A percentile compares a stretch with the other conserved stretches of the same genome.
Conservation (phyloP, 2,329 filamentous ascomycete species). For the Aspergillus calidoustus region DNA sequence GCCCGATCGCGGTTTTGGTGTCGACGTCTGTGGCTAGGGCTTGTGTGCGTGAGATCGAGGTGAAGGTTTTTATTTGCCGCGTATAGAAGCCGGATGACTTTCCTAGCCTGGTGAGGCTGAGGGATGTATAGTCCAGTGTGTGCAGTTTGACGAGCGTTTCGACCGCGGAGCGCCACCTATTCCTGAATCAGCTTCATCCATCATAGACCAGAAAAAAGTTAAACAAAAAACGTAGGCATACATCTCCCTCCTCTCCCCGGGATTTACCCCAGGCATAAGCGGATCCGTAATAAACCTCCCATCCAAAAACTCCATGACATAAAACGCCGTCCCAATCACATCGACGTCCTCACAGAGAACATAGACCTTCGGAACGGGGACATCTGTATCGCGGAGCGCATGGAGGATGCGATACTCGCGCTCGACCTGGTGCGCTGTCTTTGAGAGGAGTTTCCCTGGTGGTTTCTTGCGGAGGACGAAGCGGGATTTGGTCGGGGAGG, state of each 20-base stretch:
- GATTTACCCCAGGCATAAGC: constrained; percentile 71
- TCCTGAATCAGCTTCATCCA: background rate
- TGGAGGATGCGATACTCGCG: constrained; percentile 91
- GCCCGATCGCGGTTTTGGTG: constrained; percentile 74
- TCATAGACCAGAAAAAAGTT: background rate
- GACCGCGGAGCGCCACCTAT: constrained; percentile 79
- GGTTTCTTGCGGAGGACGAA: constrained; percentile 98
- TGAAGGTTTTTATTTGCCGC: constrained; percentile 85
- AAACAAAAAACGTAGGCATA: constrained; percentile 37
- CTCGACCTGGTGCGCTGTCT: constrained; percentile 95
- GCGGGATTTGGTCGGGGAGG: constrained; percentile 60
- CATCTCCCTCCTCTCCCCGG: constrained; percentile 74
- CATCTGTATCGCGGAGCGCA: constrained; percentile 76
- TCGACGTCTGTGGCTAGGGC: constrained; percentile 75
- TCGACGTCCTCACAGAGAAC: constrained; percentile 81
- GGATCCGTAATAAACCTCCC: constrained; percentile 93
- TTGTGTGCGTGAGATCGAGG: constrained; percentile 77
- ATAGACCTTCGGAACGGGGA: constrained; percentile 82
- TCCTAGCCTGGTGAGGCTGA: constrained; percentile 75
- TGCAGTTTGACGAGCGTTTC: constrained; percentile 85
- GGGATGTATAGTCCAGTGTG: constrained; percentile 66
- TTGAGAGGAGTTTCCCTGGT: constrained; percentile 86
- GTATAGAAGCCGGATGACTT: constrained; percentile 77
- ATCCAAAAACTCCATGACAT: constrained; percentile 95
- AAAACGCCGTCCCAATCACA: constrained; percentile 88